Base-by-base conservation (phyloP, 352 stramenopile species). In the Globisporangium splendens region DNA sequence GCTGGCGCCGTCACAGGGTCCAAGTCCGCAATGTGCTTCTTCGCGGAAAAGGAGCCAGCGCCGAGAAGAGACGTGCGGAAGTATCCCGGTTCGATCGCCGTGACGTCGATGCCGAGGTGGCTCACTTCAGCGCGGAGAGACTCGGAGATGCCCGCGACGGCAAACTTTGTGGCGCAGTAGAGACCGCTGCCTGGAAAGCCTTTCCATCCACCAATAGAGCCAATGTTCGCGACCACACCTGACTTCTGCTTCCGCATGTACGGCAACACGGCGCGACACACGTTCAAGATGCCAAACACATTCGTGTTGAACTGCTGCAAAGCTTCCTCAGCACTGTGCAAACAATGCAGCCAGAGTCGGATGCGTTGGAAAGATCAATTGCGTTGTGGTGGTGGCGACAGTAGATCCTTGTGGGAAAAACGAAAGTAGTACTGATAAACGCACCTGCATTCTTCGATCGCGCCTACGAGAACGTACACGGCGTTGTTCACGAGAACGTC, bases 401-500 rank as follows among this genome's bases (percentile, higher is more conserved):
- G n/a, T n/a, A n/a, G n/a, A n/a, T n/a, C n/a, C n/a, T n/a, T n/a
- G n/a, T n/a, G n/a, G n/a, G n/a, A n/a, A n/a, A n/a, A n/a, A n/a
- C n/a, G n/a, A n/a, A n/a, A n/a, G n/a, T n/a, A n/a, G n/a, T n/a
- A n/a, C n/a, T n/a, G n/a, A n/a, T n/a, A n/a, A n/a, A n/a, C 54
- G 24, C 67, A 71, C 65, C 65, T 66, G 50, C 68, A 76, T 54
- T 80, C 75, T 57, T 85, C 75, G 31, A 85, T 68, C 0, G 73
- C 70, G 10, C 72, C 75, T 15, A 70, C 62, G 11, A 78, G 68
- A 43, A 72, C 47, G 48, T 80, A 80, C 7, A 63, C 70, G 10
- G 72, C 72, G 47, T 85, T 80, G 62, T 82, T 82, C 12, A 85
- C 71, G n/a, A 85, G 56, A 46, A 83, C 68, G 54, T 85, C 71